Evolutionary conservation across 2,329 filamentous ascomycete genomes (phyloP).

Genomic region (Harringtonia lauricola): DNA sequence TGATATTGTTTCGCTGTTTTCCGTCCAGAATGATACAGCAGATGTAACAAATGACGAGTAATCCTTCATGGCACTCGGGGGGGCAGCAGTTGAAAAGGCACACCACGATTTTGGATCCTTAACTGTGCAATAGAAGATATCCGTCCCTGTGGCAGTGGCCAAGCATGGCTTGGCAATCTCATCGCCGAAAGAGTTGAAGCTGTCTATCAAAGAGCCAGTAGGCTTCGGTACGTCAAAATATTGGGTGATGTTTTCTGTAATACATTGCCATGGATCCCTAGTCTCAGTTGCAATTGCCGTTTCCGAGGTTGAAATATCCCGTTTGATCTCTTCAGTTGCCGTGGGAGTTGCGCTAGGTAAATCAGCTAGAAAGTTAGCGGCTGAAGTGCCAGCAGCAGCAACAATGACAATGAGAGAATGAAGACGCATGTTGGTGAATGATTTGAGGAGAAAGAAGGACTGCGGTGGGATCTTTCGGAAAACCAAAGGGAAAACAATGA

Average conservation of each 20-base stretch:
- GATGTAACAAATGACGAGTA: background rate
- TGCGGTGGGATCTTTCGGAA: background rate
- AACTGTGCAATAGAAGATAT: background rate
- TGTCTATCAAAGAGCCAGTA: background rate
- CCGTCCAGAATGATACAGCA: background rate
- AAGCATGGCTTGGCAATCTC: background rate
- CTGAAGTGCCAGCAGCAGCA: background rate
- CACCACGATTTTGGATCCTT: background rate
- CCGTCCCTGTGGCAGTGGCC: background rate
- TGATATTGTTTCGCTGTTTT: background rate
- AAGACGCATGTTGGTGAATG: background rate
- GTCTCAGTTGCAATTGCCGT: background rate
- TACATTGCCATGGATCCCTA: background rate
- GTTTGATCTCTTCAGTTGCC: background rate
- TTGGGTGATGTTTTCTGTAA: background rate
- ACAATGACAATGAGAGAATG: background rate
- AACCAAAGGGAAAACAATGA: too few relatives aligned
- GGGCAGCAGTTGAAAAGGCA: background rate
- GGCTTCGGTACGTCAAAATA: background rate
- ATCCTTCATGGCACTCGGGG: background rate
- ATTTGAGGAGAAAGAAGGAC: background rate
- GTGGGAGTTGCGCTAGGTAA: background rate
- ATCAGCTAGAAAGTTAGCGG: background rate
- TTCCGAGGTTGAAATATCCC: background rate
- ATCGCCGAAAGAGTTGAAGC: background rate